Conservation (phyloP, 208 protist genomes). For the Leishmania lainsoni region DNA sequence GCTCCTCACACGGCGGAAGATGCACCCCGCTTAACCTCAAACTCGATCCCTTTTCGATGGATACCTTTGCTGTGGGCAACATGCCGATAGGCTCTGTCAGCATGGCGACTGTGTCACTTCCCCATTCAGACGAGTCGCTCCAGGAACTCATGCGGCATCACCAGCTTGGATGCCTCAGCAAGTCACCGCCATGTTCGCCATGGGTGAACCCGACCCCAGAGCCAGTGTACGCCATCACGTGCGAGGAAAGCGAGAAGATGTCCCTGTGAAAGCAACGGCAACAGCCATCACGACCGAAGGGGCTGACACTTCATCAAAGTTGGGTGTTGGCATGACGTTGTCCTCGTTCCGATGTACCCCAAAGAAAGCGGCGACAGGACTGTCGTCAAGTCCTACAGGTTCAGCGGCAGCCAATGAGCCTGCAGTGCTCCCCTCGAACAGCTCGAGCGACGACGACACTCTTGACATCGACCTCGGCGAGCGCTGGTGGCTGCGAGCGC, state of each 20-base stretch:
- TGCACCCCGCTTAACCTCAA: slow-evolving; percentile 15
- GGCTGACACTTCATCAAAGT: background rate
- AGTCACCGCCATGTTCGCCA: slow-evolving; percentile 6
- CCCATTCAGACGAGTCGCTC: background rate
- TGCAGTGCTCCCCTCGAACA: background rate
- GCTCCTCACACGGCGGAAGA: background rate
- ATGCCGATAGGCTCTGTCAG: background rate
- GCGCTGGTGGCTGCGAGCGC: slow-evolving; percentile 36
- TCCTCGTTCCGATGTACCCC: background rate
- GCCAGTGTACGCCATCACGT: slow-evolving; percentile 23
- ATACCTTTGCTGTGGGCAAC: background rate
- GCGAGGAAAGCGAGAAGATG: slow-evolving; percentile 11
- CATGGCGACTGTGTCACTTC: slow-evolving; percentile 3
- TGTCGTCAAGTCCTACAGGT: background rate
- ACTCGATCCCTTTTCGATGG: slow-evolving; percentile 18
- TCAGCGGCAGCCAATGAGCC: background rate
- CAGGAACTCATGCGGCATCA: background rate
- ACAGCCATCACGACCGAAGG: background rate
- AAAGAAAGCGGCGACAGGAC: background rate
- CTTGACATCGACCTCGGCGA: slow-evolving; percentile 35
- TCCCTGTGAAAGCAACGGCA: background rate
- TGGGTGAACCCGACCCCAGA: slow-evolving; percentile 23
- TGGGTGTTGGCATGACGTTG: background rate
- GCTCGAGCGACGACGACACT: slow-evolving; percentile 23
- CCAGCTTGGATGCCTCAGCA: background rate